A percentile compares a stretch with the other conserved stretches of the same genome.
These are phyloP conservation scores for Mollisia scopiformis DNA, from an alignment of 2,329 filamentous ascomycete genomes.

Conservation along the genomic window DNA sequence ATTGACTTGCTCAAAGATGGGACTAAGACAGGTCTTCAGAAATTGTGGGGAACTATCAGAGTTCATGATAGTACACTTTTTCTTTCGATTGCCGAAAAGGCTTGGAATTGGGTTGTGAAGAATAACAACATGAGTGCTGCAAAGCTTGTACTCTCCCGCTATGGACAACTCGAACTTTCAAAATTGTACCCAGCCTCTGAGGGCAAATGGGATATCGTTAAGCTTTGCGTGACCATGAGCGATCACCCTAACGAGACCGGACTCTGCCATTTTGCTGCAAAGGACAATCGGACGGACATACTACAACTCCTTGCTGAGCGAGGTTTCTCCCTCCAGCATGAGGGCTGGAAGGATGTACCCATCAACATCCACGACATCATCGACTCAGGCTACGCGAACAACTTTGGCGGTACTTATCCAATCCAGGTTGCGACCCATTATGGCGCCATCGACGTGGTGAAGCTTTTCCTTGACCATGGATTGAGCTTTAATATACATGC, in stretches of 20 bases:
- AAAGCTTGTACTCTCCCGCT: background rate
- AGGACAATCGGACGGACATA: background rate
- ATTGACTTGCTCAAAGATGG: background rate
- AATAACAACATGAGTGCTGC: background rate
- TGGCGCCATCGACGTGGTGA: background rate
- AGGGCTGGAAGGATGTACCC: background rate
- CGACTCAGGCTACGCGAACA: background rate
- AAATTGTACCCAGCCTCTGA: background rate
- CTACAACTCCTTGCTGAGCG: background rate
- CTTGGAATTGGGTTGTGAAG: background rate
- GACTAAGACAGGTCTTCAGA: background rate
- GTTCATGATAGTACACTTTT: too few relatives aligned
- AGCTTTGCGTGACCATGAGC: background rate
- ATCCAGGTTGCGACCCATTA: background rate
- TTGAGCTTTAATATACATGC: background rate
- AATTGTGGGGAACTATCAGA: background rate
- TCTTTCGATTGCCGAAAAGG: background rate
- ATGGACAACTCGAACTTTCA: background rate
- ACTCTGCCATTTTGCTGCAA: background rate
- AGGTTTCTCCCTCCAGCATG: background rate
- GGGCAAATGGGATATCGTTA: background rate
- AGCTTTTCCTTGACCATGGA: background rate
- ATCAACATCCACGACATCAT: background rate
- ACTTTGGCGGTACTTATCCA: background rate
- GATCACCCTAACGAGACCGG: background rate